Evolutionary conservation across 805 yeast species (phyloP).

Genomic region (Candida verbasci): DNA sequence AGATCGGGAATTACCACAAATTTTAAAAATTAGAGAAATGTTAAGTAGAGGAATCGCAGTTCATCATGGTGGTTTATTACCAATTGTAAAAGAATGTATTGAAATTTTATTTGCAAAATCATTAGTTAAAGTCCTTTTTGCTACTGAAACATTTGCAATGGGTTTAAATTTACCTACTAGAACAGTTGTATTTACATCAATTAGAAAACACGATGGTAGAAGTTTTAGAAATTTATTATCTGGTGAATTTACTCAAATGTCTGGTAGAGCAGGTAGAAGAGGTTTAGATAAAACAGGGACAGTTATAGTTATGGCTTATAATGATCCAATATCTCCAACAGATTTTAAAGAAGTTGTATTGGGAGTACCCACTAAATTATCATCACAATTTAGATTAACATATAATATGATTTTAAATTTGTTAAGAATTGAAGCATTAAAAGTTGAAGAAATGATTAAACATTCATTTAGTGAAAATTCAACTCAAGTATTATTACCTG

Average conservation of each 20-base stretch:
- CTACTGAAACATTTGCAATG: slow-evolving; percentile 99
- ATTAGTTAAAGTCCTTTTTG: slow-evolving; percentile 84
- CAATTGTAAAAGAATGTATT: slow-evolving; percentile 88
- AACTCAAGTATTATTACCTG: slow-evolving; percentile 79
- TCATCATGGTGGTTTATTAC: slow-evolving; percentile 91
- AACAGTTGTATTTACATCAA: slow-evolving; percentile 86
- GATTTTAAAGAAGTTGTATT: slow-evolving; percentile 76
- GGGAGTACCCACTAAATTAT: slow-evolving; percentile 86
- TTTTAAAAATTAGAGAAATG: slow-evolving; percentile 74
- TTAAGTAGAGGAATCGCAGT: slow-evolving; percentile 90
- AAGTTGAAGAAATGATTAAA: slow-evolving; percentile 98
- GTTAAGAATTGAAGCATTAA: slow-evolving; percentile 86
- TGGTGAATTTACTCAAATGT: slow-evolving; percentile 98
- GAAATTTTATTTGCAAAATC: slow-evolving; percentile 88
- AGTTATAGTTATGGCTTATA: slow-evolving; percentile 85
- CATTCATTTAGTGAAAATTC: slow-evolving; percentile 92
- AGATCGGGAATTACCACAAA: slow-evolving; percentile 92
- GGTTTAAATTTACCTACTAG: slow-evolving; percentile 95
- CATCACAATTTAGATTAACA: slow-evolving; percentile 89
- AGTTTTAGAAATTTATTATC: slow-evolving; percentile 78
- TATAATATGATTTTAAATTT: slow-evolving; percentile 93
- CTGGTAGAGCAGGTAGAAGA: slow-evolving; percentile 98
- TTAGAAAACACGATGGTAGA: slow-evolving; percentile 88
- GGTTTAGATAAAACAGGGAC: slow-evolving; percentile 93
- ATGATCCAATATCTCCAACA: slow-evolving; percentile 51